Base-by-base conservation (phyloP, 148 eudicot species). In the Chenopodium album region DNA sequence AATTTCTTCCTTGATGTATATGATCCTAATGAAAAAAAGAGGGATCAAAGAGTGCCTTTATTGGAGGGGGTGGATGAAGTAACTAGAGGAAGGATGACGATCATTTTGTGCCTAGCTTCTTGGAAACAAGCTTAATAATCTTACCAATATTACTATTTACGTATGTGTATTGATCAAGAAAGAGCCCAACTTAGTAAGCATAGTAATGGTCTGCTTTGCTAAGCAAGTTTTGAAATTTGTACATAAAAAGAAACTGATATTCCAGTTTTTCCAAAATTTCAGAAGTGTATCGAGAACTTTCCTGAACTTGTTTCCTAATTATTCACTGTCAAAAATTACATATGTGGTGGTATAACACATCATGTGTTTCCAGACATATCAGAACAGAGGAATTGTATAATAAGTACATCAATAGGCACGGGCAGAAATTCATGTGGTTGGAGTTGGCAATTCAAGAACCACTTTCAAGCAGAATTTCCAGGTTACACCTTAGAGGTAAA, bases 251-350 rank as follows among this genome's bases (percentile, higher is more conserved):
- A 52, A 2, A 52, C 4, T 52, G 16, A 52, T 14, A 52, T 52
- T 52, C 16, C 16, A 52, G 56, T 4, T 14, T 17, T 1, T 11
- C 16, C 4, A 10, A 52, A 22, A 62, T 62, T 76, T 63, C 66
- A 62, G 22, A 76, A 63, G 54, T 59, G 31, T 67, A 22, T 16
- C 34, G 22, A 65, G 22, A 66, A 14, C 37, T 78, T 64, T 66
- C n/a, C 10, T 26, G n/a, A 7, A 23, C 77, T 29, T 44, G 20
- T 64, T 1, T 32, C 66, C 22, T 41, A 20, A 7, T 47, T 64
- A 29, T 48, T 73, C 29, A 44, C 56, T 19, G 16, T 64, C 47
- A 37, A 67, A 52, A 56, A 59, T 76, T 82, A 77, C 84, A 77
- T 71, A 37, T 71, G 46, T 64, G 46, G 71, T 1, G 70, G 63